Percentiles rank a stretch among this genome's conserved stretches.
Conservation (phyloP, 306 rosid genomes). For the Delonix regia region DNA sequence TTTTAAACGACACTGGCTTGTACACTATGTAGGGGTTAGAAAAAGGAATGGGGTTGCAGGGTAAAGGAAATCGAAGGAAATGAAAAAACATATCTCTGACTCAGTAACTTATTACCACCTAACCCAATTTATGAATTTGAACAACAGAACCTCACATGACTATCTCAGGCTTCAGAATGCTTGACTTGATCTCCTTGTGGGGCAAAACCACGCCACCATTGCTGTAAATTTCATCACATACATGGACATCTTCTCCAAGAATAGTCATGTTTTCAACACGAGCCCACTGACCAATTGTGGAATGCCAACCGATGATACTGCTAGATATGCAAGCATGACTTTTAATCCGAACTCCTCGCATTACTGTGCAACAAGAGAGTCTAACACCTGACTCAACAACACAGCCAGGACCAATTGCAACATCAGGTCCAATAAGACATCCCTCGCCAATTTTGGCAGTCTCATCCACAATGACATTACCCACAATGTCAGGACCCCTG, state of each 20-base stretch:
- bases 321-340: slow-evolving; percentile 88
- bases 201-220: slow-evolving; percentile 97
- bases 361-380: slow-evolving; percentile 89
- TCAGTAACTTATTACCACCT: slow-evolving; percentile 27
- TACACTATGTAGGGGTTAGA: background rate
- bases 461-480: slow-evolving; percentile 90
- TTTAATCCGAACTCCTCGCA: slow-evolving; percentile 90
- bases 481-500: slow-evolving; percentile 76
- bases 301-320: slow-evolving; percentile 98
- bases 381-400: slow-evolving; percentile 88
- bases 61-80: slow-evolving; percentile 4
- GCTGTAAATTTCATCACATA: slow-evolving; percentile 87
- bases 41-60: slow-evolving; percentile 6
- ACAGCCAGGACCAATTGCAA: slow-evolving; percentile 96
- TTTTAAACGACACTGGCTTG: slow-evolving; percentile 32
- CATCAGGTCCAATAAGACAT: slow-evolving; percentile 98
- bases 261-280: slow-evolving; percentile 96
- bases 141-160: slow-evolving; percentile 67
- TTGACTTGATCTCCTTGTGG: slow-evolving; percentile 95
- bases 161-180: slow-evolving; percentile 96
- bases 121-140: slow-evolving; percentile 28
- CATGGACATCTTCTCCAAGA: slow-evolving; percentile 97
- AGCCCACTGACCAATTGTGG: slow-evolving; percentile 97
- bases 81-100: slow-evolving; percentile 30
- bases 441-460: slow-evolving; percentile 92